Base-by-base conservation (phyloP, 2,329 filamentous ascomycete genomes). In the Sarocladium brachiariae region DNA sequence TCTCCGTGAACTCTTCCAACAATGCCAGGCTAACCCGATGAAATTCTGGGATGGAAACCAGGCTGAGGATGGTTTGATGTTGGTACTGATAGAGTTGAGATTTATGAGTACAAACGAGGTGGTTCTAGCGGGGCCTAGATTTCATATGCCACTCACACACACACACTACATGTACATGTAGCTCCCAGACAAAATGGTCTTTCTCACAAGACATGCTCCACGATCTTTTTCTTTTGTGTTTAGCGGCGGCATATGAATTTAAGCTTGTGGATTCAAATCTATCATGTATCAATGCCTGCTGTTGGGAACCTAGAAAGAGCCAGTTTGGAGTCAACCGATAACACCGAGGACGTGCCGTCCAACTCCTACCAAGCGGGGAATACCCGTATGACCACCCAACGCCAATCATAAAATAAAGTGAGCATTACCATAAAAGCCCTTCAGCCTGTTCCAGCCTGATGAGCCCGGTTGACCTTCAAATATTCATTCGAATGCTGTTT, bases 121-220 rank as follows among this genome's bases (percentile, higher is more conserved):
- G 25, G 25, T 47, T 47, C 19, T n/a, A 21, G 43, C 43, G 43
- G 43, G 43, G 43, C 27, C 27, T 9, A 21, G 43, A 47, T 33
- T n/a, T 33, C 23, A 19, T n/a, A n/a, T n/a, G n/a, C n/a, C n/a
- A n/a, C n/a, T n/a, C n/a, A 47, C 25, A 47, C 43, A 31, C 6
- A 4, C 23, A 25, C 10, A 25, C 10, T 23, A 13, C 39, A 43
- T 10, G 19, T 21, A 21, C 7, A 21, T 7, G 39, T 19, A 21
- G 35, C 7, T 16, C 7, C 27, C 27, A 30, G 27, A 7, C 27
- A 7, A 30, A 13, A 7, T 30, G 7, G 13, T n/a, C n/a, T n/a
- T n/a, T n/a, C n/a, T n/a, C n/a, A n/a, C n/a, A n/a, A n/a, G n/a
- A n/a, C n/a, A n/a, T n/a, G n/a, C n/a, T n/a, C n/a, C n/a, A n/a